phyloP scores from a whole-genome alignment of 345 rosid genomes.

The Moricandia moricandioides region DNA sequence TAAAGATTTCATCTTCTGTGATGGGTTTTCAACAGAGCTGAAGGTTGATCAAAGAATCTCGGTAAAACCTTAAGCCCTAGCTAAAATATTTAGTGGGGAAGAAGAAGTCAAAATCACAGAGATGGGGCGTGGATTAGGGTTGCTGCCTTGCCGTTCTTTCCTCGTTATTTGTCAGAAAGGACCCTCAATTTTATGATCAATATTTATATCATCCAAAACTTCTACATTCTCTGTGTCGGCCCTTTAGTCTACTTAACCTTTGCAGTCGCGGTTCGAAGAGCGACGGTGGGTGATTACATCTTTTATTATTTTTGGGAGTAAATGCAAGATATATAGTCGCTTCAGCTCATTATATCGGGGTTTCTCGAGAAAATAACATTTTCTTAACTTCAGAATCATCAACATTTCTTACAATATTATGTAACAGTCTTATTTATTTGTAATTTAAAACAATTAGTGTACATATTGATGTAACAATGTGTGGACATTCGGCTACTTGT shows the following conservation, averaged over 20 bases:
- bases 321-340: not conserved
- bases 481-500: no score
- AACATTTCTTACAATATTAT: no score
- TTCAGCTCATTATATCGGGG: not conserved
- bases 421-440: no score
- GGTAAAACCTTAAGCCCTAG: constrained; percentile 20
- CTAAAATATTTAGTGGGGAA: not conserved
- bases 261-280: not conserved
- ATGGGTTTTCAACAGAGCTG: not conserved
- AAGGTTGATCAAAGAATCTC: constrained; percentile 7
- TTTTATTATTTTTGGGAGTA: not conserved
- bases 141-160: constrained; percentile 4
- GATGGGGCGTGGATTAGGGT: constrained; percentile 30
- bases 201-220: not conserved
- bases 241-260: not conserved
- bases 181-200: not conserved
- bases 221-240: not conserved
- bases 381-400: no score
- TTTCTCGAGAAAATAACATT: no score
- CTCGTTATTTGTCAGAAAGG: not conserved
- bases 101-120: constrained; percentile 20
- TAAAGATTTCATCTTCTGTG: constrained; percentile 42
- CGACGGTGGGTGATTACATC: not conserved
- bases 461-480: no score
- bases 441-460: no score